A percentile compares a stretch with the other conserved stretches of the same genome.
These are phyloP conservation scores for Cupressus sempervirens DNA, from an alignment of 75 land plant species.

Conservation along the genomic window DNA sequence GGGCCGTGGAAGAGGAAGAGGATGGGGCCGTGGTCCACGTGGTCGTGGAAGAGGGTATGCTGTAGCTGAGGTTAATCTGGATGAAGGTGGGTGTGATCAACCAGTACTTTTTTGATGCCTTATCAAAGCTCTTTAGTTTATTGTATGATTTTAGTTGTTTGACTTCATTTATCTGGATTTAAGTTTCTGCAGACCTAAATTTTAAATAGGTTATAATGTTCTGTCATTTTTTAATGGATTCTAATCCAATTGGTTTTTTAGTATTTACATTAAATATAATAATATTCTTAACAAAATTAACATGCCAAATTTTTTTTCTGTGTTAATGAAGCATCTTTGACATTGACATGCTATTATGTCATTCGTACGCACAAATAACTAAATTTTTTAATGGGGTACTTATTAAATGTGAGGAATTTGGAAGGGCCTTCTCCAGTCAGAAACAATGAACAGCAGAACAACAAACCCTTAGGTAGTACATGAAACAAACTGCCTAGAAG, in stretches of 20 bases:
- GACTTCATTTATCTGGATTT: too few species aligned
- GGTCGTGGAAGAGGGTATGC: slow-evolving; percentile 3
- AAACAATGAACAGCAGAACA: too few species aligned
- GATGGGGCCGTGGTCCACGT: slow-evolving; percentile 24
- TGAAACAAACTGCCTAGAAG: too few species aligned
- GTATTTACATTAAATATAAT: neutral
- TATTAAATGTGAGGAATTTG: too few species aligned
- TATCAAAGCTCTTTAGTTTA: neutral
- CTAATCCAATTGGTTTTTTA: neutral
- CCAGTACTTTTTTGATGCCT: neutral
- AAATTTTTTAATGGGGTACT: neutral
- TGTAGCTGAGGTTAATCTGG: neutral
- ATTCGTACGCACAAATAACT: neutral
- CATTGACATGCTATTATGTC: neutral
- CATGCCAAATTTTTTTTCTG: neutral
- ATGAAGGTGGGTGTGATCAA: neutral
- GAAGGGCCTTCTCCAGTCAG: too few species aligned
- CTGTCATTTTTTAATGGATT: neutral
- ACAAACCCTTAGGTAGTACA: too few species aligned
- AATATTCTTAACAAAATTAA: neutral
- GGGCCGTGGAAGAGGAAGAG: slow-evolving; percentile 24
- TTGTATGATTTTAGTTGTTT: neutral
- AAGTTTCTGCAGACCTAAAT: neutral
- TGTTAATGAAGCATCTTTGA: neutral
- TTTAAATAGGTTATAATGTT: neutral